Base-by-base conservation (phyloP, 1,284 basidiomycete genomes). In the Mixia osmundae region DNA sequence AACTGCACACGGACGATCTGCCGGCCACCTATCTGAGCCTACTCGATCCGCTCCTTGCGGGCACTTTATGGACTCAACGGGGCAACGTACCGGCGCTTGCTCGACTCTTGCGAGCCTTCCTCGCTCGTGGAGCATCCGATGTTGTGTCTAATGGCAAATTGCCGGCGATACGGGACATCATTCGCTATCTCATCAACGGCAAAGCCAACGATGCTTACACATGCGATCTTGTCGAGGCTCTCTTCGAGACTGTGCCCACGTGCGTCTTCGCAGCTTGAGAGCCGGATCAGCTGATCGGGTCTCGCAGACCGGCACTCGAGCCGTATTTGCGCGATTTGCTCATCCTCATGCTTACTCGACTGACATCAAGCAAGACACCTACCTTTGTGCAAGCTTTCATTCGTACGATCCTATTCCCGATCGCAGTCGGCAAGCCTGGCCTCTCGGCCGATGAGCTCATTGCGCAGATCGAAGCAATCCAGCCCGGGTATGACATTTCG, bases 31-130 rank as follows among this genome's bases (percentile, higher is more conserved):
- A 95, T 59, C 69, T 72, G 24, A 60, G 65, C 14, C 63, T 97
- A 4, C 64, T 95, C 1, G 72, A 72, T 0, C 73, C 85, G 47
- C 65, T 97, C 15, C 69, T 95, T 24, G 80, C 74, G 0, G 83
- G 85, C 0, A 63, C 71, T 2, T 66, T 77, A 14, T 99, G 91
- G 89, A 75, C 80, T 54, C 77, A 83, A 52, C 75, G 87, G 45
- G 89, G 89, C n/a, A 89, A 78, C 50, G 72, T 97, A 16, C 89
- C 89, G 0, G 87, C 85, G 2, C 67, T 97, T 1, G 85, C 91
- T 7, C 72, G 80, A 43, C 63, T 95, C 7, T 63, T 95, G 38
- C 73, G 74, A 43, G 80, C 83, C 0, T 87, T 83, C 59, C 60
- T 99, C 9, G 58, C 64, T 2, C 67, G 74, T 19, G 85, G 82